Conservation (phyloP, 1,284 basidiomycete species). For the Apiotrichum siamense region DNA sequence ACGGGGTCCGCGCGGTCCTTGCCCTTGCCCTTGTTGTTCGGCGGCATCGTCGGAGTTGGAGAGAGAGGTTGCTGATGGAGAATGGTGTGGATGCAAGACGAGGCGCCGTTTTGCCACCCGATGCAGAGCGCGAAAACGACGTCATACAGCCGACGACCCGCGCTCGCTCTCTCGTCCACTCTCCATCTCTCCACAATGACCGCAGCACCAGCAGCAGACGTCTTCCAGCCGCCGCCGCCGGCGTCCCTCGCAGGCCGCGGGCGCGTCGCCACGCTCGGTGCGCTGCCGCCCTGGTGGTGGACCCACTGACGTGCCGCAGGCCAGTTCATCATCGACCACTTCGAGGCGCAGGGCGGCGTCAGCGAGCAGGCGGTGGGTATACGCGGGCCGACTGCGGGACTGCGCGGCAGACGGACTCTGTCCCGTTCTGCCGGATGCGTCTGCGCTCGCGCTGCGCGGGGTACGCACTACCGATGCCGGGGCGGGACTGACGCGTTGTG, state of each 20-base stretch:
- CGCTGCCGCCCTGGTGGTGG: neutral
- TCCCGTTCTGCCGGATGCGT: no score
- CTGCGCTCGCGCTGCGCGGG: neutral
- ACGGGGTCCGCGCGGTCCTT: slow-evolving; percentile 6
- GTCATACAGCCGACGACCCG: no score
- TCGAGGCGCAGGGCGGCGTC: slow-evolving; percentile 57
- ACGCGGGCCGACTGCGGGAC: no score
- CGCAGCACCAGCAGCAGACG: neutral
- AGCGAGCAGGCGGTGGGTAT: slow-evolving; percentile 54
- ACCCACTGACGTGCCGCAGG: slow-evolving; percentile 47
- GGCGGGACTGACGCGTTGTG: no score
- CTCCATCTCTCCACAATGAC: neutral
- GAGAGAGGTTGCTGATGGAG: neutral
- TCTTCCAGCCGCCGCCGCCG: neutral
- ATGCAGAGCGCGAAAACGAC: no score
- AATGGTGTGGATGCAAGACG: neutral
- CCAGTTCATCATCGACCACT: slow-evolving; percentile 86
- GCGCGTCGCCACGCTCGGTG: slow-evolving; percentile 16
- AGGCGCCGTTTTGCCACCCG: no score
- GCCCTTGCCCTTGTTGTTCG: slow-evolving; percentile 13
- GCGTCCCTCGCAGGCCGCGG: slow-evolving; percentile 3
- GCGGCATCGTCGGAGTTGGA: neutral
- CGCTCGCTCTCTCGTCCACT: no score
- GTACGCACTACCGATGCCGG: neutral
- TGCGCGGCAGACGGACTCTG: no score